Evolutionary conservation across 768 basidiomycete genomes (phyloP).

Genomic region (Hygrocybe punicea): DNA sequence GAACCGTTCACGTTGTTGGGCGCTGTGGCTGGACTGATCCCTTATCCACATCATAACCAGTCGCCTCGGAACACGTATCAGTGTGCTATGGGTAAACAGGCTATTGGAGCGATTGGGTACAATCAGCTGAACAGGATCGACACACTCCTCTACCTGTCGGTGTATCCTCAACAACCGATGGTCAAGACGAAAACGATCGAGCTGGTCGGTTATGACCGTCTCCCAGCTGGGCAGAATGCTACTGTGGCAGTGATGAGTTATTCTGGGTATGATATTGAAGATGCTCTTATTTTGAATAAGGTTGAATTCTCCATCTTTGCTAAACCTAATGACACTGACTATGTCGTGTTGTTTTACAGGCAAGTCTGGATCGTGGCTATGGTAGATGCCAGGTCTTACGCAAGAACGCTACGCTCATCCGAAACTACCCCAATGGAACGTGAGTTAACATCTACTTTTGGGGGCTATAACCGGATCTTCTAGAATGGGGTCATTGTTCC

Average conservation of each 20-base stretch:
- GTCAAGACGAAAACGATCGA: conserved; percentile 99
- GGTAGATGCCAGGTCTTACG: conserved; percentile 96
- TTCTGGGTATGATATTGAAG: conserved; percentile 99
- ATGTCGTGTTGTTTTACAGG: conserved; percentile 42
- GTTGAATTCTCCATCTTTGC: conserved; percentile 34
- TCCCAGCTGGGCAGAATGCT: conserved; percentile 98
- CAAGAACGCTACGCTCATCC: conserved; percentile 90
- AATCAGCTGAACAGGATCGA: conserved; percentile 98
- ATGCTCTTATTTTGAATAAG: conserved; percentile 94
- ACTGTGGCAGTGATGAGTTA: conserved; percentile 99
- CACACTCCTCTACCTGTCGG: conserved; percentile 93
- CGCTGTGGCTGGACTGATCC: conserved; percentile 96
- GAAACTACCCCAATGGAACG: conserved; percentile 97
- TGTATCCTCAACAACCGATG: conserved; percentile 99
- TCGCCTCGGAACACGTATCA: conserved; percentile 99
- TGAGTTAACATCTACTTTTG: conserved; percentile 42
- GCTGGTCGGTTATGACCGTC: conserved; percentile 89
- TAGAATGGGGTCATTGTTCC: background rate
- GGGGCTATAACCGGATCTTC: background rate
- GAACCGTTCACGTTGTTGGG: conserved; percentile 98
- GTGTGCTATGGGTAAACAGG: conserved; percentile 99
- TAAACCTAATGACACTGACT: conserved; percentile 1
- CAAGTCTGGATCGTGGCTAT: conserved; percentile 94
- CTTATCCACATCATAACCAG: conserved; percentile 99
- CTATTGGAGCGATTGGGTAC: conserved; percentile 96